Evolutionary conservation across 2,329 filamentous ascomycete genomes (phyloP), one percentile per base, ranked within the genome.

Genomic region (Alternaria ethzedia): DNA sequence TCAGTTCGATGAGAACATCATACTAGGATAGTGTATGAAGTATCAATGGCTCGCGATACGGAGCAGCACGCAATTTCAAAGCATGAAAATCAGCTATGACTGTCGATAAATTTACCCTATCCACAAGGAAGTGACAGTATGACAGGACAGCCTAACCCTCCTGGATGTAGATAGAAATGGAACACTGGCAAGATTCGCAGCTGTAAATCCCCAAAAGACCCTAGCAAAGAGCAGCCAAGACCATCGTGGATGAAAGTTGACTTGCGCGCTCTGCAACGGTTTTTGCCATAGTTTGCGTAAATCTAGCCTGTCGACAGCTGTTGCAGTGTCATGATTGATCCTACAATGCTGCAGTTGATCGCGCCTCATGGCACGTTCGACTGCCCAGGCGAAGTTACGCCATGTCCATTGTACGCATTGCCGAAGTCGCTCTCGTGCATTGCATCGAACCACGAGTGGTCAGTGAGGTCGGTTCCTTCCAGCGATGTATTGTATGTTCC

Each of bases 361-460:
- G 10, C 43, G 17, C 5, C 12, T 45, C 17, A 21, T 21, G 43
- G 3, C 43, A 45, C 12, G 4, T 21, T 17, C 12, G 11, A 8
- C 43, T 21, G 43, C 17, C 43, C 43, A 45, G 17, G 17, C 17
- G 2, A 2, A 45, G 5, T 2, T 8, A 21, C 1, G 2, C 1
- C 13, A 21, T 73, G n/a, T 20, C 15, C n/a, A 12, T 41, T 21
- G 36, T 61, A 61, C 10, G n/a, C 30, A 46, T 8, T 13, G 2
- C 11, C n/a, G 13, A 56, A 61, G 12, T 23, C 17, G 30, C 17
- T 32, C 25, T 56, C 58, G 25, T 44, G 21, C 12, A 50, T 17
- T 13, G 32, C 51, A 25, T 61, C 23, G 8, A 61, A 61, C 58
- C 58, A 61, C 13, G 45, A 56, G 10, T 56, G 58, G 21, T 61